Base-by-base conservation (phyloP, 192 early-diverging fungal species). In the Coemansia sp. region DNA sequence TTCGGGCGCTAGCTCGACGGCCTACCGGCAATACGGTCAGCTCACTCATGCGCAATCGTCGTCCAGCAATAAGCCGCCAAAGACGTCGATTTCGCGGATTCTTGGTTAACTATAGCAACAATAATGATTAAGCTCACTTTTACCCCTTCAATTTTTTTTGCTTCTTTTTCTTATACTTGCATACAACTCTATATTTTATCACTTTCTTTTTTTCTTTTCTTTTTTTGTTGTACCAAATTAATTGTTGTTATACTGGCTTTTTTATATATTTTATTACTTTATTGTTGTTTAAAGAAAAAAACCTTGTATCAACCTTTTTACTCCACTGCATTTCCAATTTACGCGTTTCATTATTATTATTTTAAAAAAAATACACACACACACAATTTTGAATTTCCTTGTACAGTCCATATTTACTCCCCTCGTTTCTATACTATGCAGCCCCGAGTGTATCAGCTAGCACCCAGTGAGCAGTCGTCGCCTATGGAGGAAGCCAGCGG, bases 61-160 rank as follows among this genome's bases (percentile, higher is more conserved):
- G n/a, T n/a, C n/a, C n/a, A n/a, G 38, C 19, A 35, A 2, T n/a
- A 34, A 25, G 14, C 60, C 58, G 38, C 25, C 52, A 13, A 49
- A 37, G 32, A 39, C 51, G 18, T 63, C 71, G 15, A 73, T 73
- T 25, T 73, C 71, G 10, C 54, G 55, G 36, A 78, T 60, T 30
- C 49, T 55, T 9, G 47, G 48, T 22, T 59, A 25, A 45, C n/a
- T n/a, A n/a, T n/a, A n/a, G n/a, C n/a, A n/a, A n/a, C n/a, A n/a
- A n/a, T n/a, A n/a, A n/a, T n/a, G n/a, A n/a, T n/a, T n/a, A n/a
- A n/a, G n/a, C n/a, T n/a, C n/a, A n/a, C n/a, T n/a, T n/a, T n/a
- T n/a, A n/a, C n/a, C n/a, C n/a, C n/a, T n/a, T n/a, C n/a, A n/a
- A n/a, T n/a, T 32, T 19, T 20, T 19, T 23, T 35, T 18, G 9